A percentile compares a stretch with the other conserved stretches of the same genome.
phyloP scores from a whole-genome alignment of 805 yeast species.

The Metschnikowia vanudenii region DNA sequence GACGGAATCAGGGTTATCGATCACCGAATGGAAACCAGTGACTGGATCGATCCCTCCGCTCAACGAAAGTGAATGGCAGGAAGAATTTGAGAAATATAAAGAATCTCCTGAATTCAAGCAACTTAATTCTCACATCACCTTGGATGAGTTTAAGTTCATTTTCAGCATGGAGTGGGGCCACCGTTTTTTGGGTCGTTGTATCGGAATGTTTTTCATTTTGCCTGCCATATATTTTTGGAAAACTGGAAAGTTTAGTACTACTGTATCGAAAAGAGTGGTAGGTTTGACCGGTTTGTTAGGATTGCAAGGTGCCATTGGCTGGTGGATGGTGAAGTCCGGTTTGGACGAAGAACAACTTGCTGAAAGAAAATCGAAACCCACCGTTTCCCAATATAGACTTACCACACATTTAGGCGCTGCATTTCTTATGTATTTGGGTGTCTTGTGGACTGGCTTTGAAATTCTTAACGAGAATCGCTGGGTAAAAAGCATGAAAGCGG shows the following conservation, averaged over 20 bases:
- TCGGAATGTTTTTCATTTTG: conserved; percentile 76
- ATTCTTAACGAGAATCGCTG: conserved; percentile 71
- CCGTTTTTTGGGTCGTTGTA: conserved; percentile 85
- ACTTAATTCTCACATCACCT: conserved; percentile 80
- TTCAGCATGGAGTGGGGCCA: conserved; percentile 98
- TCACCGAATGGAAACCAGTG: conserved; percentile 98
- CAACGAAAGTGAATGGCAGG: conserved; percentile 77
- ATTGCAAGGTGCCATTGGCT: conserved; percentile 92
- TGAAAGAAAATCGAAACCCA: conserved; percentile 88
- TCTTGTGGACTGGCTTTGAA: conserved; percentile 87
- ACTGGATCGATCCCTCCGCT: conserved; percentile 93
- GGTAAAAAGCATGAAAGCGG: conserved; percentile 41
- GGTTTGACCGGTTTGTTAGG: conserved; percentile 80
- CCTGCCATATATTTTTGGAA: conserved; percentile 85
- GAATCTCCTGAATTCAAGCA: conserved; percentile 88
- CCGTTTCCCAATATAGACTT: conserved; percentile 92
- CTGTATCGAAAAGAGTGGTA: conserved; percentile 51
- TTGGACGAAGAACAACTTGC: conserved; percentile 74
- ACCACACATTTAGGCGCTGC: conserved; percentile 96
- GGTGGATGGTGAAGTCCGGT: conserved; percentile 99
- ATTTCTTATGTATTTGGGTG: conserved; percentile 79
- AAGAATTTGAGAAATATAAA: conserved; percentile 76
- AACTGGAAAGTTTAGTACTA: conserved; percentile 65
- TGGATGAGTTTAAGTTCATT: conserved; percentile 93
- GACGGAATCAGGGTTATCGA: conserved; percentile 93